phyloP scores from a whole-genome alignment of 2,329 filamentous ascomycete species.

The Thelonectria discophora region DNA sequence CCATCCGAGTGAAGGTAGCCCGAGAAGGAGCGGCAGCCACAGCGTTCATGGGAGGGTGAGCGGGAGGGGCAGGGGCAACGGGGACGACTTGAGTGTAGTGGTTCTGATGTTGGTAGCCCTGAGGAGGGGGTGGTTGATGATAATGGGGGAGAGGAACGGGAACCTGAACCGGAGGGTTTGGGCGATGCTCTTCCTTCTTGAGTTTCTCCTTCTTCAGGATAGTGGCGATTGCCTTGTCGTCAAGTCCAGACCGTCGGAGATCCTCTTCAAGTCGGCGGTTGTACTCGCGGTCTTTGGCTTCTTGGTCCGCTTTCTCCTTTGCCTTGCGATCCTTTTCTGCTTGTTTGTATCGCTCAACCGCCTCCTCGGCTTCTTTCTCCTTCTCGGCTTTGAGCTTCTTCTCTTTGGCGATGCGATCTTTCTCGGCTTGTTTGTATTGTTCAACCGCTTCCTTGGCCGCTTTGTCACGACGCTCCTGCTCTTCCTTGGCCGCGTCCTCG shows the following conservation, averaged over 20 bases:
- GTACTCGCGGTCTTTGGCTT: constrained; percentile 56
- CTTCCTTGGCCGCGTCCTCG: constrained; percentile 50
- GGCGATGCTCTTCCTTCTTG: constrained; percentile 29
- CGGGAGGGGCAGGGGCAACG: background rate
- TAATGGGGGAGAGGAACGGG: background rate
- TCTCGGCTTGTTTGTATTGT: constrained; percentile 59
- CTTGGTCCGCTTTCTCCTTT: constrained; percentile 58
- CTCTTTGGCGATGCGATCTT: constrained; percentile 55
- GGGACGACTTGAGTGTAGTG: constrained; percentile 1
- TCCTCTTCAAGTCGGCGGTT: constrained; percentile 65
- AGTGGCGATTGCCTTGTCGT: constrained; percentile 66
- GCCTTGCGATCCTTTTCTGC: constrained; percentile 55
- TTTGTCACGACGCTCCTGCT: constrained; percentile 51
- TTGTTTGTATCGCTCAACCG: constrained; percentile 61
- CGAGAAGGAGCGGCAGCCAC: constrained; percentile 37
- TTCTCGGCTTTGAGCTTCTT: constrained; percentile 57
- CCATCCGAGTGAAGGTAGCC: constrained; percentile 71
- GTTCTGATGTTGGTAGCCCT: background rate
- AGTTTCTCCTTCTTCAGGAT: constrained; percentile 66
- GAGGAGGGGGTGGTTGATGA: background rate
- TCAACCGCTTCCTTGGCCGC: constrained; percentile 61
- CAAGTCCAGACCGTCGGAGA: constrained; percentile 65
- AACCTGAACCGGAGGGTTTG: background rate
- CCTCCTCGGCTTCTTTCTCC: constrained; percentile 60
- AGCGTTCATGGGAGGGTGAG: background rate